Base-by-base conservation (phyloP, 495 filamentous ascomycete species). In the Letharia columbiana region DNA sequence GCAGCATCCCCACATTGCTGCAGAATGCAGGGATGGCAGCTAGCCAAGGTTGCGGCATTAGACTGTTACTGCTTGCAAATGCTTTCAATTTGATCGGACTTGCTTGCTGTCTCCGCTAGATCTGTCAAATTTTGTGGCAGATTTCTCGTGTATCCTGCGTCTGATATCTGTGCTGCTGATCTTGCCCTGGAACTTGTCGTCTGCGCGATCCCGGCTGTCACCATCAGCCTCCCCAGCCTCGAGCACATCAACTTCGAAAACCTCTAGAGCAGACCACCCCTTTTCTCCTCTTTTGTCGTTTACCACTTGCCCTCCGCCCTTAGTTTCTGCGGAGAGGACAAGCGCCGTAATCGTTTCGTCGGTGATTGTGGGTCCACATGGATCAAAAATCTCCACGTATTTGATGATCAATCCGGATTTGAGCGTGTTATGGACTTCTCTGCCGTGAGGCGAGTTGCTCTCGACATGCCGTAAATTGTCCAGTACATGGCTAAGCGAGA, bases 221-320 rank as follows among this genome's bases (percentile, higher is more conserved):
- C 70, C 82, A 11, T 81, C 73, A 41, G 80, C 74, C 50, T 88
- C 88, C 15, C 82, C 80, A 13, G 87, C 81, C 74, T 92, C 86
- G 28, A 97, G 82, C 44, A 97, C 92, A 69, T 94, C 91, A n/a
- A 98, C 89, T 74, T 94, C 91, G 73, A 92, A 96, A 11, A 94
- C 84, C 40, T 91, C 87, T 61, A 98, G 77, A 45, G 75, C 72
- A 44, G 79, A 71, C 91, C 91, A 98, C 4, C 90, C 91, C 66
- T 88, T 87, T 75, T 91, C 89, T 49, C 72, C 77, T 61, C 94
- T 83, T 72, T 88, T 89, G 4, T 86, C 79, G 74, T 98, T 98
- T 63, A 98, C 90, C 0, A 89, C 88, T 58, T 84, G 79, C 4
- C 94, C 95, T 28, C 94, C 94, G 3, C 84, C 80, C 67, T 88